Evolutionary conservation across 345 rosid species (phyloP).

Genomic region (Citrus hindsii): DNA sequence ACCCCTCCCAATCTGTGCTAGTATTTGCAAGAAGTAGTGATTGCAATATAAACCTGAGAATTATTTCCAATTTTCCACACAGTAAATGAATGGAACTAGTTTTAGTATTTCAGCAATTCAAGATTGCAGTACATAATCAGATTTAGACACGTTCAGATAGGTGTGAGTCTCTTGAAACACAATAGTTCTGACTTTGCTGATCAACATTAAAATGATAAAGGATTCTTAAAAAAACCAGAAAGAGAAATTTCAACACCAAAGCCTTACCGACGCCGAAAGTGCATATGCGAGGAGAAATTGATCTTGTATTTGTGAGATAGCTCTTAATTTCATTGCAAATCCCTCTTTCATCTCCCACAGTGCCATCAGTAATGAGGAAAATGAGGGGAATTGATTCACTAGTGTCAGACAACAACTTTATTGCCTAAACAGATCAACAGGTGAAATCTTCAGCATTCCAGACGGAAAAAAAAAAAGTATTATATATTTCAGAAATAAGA

Average conservation of each 20-base stretch:
- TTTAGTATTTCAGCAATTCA: not conserved
- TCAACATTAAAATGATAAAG: not conserved
- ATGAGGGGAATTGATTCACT: constrained; percentile 59
- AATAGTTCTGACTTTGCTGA: not conserved
- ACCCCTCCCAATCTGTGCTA: constrained; percentile 78
- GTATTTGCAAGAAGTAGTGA: constrained; percentile 82
- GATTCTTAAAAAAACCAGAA: not conserved
- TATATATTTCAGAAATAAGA: not conserved
- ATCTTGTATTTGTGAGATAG: constrained; percentile 28
- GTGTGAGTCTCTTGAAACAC: not conserved
- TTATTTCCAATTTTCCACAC: not conserved
- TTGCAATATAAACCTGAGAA: constrained; percentile 73
- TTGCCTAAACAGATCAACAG: constrained; percentile 45
- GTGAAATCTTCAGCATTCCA: not conserved
- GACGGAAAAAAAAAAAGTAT: not conserved
- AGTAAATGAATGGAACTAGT: not conserved
- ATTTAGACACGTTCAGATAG: no score
- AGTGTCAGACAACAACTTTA: constrained; percentile 60
- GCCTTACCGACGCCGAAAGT: constrained; percentile 84
- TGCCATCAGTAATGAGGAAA: constrained; percentile 86
- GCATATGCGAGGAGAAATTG: constrained; percentile 65
- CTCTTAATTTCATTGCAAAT: constrained; percentile 63
- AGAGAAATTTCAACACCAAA: not conserved
- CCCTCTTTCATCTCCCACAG: constrained; percentile 79
- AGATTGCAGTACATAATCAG: not conserved